A percentile compares a stretch with the other conserved stretches of the same genome.
These are phyloP conservation scores for Naegleria gruberi DNA, from an alignment of 208 protist species.

Conservation along the genomic window DNA sequence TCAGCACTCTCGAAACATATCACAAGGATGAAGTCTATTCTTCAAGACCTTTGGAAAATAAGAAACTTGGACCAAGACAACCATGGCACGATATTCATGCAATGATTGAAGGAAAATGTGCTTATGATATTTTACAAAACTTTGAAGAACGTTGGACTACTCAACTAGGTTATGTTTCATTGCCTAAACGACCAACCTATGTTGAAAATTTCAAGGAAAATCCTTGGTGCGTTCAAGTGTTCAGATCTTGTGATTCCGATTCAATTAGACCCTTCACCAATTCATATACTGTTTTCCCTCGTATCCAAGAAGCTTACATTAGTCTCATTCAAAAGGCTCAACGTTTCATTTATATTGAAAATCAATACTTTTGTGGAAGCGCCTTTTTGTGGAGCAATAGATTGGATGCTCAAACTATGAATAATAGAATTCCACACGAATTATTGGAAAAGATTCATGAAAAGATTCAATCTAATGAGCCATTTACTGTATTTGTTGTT, in stretches of 20 bases:
- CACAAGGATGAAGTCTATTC: conserved; percentile 14
- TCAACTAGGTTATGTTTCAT: conserved; percentile 7
- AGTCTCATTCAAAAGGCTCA: conserved; percentile 37
- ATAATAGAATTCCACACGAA: neutral
- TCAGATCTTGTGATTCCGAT: conserved; percentile 34
- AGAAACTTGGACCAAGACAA: neutral
- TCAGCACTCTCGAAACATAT: neutral
- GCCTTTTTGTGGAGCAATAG: neutral
- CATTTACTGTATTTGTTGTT: neutral
- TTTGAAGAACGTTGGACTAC: conserved; percentile 36
- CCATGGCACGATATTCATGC: conserved; percentile 21
- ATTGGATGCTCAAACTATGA: neutral
- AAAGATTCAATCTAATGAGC: neutral
- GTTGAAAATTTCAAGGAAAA: conserved; percentile 39
- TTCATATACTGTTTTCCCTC: neutral
- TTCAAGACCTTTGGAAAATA: conserved; percentile 12
- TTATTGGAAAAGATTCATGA: neutral
- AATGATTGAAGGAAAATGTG: conserved; percentile 27
- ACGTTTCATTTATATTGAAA: conserved; percentile 50
- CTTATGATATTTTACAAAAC: conserved; percentile 32
- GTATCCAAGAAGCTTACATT: conserved; percentile 34
- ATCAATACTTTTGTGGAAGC: conserved; percentile 37
- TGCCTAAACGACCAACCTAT: conserved; percentile 21
- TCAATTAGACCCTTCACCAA: neutral
- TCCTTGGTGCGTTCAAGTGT: conserved; percentile 41